Conservation (phyloP, 768 basidiomycete genomes). For the Termitomyces sp. region DNA sequence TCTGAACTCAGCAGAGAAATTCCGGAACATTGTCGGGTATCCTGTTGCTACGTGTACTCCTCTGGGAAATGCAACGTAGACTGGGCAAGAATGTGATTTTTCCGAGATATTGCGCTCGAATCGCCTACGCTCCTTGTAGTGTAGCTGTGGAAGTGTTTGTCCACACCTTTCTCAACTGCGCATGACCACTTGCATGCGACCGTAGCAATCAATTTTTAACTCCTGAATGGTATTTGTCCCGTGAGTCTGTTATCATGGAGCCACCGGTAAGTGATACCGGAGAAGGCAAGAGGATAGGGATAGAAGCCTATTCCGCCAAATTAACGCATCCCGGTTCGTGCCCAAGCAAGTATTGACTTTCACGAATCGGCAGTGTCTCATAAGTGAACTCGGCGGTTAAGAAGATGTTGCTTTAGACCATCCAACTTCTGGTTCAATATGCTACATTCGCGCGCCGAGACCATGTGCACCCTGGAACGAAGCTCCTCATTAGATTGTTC, state of each 20-base stretch:
- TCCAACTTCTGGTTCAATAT: neutral
- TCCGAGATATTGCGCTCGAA: neutral
- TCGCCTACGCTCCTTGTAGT: neutral
- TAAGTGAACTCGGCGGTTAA: neutral
- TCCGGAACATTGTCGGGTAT: slow-evolving; percentile 3
- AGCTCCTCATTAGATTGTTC: neutral
- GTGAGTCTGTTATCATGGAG: neutral
- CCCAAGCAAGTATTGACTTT: neutral
- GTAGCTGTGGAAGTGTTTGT: too few species aligned
- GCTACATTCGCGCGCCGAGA: neutral
- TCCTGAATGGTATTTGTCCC: neutral
- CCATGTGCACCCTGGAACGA: slow-evolving; percentile 1
- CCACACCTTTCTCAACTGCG: neutral
- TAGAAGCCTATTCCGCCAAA: neutral
- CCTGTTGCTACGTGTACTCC: neutral
- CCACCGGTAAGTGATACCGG: neutral
- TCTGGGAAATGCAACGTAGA: neutral
- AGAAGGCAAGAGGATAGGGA: neutral
- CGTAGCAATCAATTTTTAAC: neutral
- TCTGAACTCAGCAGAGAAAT: neutral
- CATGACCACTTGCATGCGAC: neutral
- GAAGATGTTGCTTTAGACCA: neutral
- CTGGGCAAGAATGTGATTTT: neutral
- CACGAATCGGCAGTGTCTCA: neutral
- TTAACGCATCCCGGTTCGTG: neutral